Percentiles rank a stretch among this genome's conserved stretches.
Conservation (phyloP, 306 rosid genomes). For the Cajanus cajan region DNA sequence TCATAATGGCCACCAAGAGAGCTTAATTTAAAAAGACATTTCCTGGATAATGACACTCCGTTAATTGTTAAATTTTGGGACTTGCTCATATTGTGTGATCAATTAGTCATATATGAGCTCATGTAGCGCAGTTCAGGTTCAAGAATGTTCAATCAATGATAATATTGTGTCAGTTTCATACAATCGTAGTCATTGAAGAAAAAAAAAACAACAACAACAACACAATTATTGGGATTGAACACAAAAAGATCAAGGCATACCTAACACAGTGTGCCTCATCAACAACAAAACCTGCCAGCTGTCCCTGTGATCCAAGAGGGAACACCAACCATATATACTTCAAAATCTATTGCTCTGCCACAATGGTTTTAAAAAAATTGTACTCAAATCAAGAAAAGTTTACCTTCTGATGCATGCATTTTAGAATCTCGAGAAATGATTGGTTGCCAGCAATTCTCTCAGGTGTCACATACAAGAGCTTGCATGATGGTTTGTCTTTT, state of each 20-base stretch:
- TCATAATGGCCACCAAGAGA: constrained; percentile 10
- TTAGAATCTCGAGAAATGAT: constrained; percentile 66
- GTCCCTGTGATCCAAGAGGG: constrained; percentile 66
- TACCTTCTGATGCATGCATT: constrained; percentile 78
- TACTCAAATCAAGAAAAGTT: constrained; percentile 25
- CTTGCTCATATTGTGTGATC: constrained; percentile 25
- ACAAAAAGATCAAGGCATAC: constrained; percentile 47
- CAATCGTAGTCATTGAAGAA: background rate
- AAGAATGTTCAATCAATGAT: constrained; percentile 16
- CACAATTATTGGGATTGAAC: constrained; percentile 10
- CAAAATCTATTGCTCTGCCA: constrained; percentile 9
- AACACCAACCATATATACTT: constrained; percentile 34
- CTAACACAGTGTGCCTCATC: constrained; percentile 99
- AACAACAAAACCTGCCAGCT: constrained; percentile 81
- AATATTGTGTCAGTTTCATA: constrained; percentile 16
- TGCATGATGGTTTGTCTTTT: constrained; percentile 94
- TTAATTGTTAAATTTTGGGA: constrained; percentile 15
- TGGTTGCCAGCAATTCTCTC: constrained; percentile 86
- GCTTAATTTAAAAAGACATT: constrained; percentile 24
- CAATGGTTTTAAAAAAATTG: background rate
- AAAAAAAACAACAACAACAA: constrained; percentile 2
- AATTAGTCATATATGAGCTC: constrained; percentile 13
- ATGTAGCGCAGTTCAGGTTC: constrained; percentile 18
- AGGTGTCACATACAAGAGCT: constrained; percentile 95
- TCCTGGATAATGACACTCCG: constrained; percentile 18